These are phyloP conservation scores for Colletotrichum brevisporum DNA, from an alignment of 2,329 filamentous ascomycete genomes.

Conservation along the genomic window DNA sequence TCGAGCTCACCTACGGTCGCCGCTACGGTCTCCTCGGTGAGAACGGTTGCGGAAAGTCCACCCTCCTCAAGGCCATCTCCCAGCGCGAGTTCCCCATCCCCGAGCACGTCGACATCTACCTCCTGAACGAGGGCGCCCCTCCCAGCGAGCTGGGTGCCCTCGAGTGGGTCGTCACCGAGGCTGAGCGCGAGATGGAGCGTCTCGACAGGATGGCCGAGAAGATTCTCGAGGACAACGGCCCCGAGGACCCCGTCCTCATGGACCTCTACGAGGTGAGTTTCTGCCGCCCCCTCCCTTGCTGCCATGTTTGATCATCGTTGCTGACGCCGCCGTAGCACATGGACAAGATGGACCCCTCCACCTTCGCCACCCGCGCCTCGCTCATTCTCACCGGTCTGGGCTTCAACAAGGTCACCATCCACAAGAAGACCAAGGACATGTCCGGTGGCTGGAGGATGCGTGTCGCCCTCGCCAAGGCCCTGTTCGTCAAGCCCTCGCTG, in stretches of 20 bases:
- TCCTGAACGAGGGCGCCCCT: slow-evolving; percentile 96
- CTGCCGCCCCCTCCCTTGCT: no score
- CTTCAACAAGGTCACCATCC: slow-evolving; percentile 98
- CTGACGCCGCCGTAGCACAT: slow-evolving; percentile 77
- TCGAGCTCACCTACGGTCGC: slow-evolving; percentile 93
- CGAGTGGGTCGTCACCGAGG: slow-evolving; percentile 97
- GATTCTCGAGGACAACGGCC: slow-evolving; percentile 91
- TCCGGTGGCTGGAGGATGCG: slow-evolving; percentile 99
- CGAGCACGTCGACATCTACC: slow-evolving; percentile 97
- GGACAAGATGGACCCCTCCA: slow-evolving; percentile 98
- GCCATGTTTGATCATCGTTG: background rate
- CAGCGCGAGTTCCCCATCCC: slow-evolving; percentile 96
- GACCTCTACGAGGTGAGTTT: slow-evolving; percentile 92
- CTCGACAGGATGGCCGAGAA: slow-evolving; percentile 91
- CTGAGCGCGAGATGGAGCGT: slow-evolving; percentile 90
- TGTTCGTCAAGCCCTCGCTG: slow-evolving; percentile 97
- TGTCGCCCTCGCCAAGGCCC: slow-evolving; percentile 95
- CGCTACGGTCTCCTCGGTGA: slow-evolving; percentile 96
- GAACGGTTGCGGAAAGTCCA: slow-evolving; percentile 99
- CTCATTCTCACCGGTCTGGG: slow-evolving; percentile 98
- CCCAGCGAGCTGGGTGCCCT: slow-evolving; percentile 90
- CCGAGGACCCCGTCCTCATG: slow-evolving; percentile 90
- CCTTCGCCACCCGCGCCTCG: slow-evolving; percentile 94
- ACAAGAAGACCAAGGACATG: slow-evolving; percentile 99
- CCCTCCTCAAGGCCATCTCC: slow-evolving; percentile 94